phyloP scores from a whole-genome alignment of 176 grass and related monocot species.

The Triticum urartu region DNA sequence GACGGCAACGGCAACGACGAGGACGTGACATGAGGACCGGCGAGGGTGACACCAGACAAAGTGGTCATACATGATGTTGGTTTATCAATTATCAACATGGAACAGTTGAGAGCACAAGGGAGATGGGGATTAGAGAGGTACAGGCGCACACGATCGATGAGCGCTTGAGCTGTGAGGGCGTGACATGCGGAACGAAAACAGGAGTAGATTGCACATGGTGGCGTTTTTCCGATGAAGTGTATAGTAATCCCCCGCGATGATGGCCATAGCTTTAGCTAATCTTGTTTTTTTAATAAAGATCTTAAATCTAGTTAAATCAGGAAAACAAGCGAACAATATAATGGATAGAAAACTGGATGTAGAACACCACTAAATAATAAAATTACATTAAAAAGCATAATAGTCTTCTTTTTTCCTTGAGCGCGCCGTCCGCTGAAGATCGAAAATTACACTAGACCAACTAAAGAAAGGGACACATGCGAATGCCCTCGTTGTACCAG shows the following conservation, averaged over 20 bases:
- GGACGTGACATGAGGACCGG: neutral
- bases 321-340: too few relatives aligned
- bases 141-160: neutral
- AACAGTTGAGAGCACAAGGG: neutral
- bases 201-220: neutral
- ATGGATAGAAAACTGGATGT: too few relatives aligned
- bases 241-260: too few relatives aligned
- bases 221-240: too few relatives aligned
- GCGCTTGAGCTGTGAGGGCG: neutral
- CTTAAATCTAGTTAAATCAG: too few relatives aligned
- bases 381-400: too few relatives aligned
- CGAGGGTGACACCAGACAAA: neutral
- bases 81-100: neutral
- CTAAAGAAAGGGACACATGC: too few relatives aligned
- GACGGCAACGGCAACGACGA: neutral
- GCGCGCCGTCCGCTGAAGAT: too few relatives aligned
- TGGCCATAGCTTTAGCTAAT: neutral
- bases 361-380: too few relatives aligned
- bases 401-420: too few relatives aligned
- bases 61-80: conserved; percentile 8
- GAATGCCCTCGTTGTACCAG: too few relatives aligned
- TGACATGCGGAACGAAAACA: neutral
- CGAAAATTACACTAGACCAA: too few relatives aligned
- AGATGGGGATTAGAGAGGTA: neutral
- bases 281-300: neutral